Evolutionary conservation across 1,284 basidiomycete genomes (phyloP), one percentile per base, ranked within the genome.

Genomic region (Sphaerobolus stellatus): DNA sequence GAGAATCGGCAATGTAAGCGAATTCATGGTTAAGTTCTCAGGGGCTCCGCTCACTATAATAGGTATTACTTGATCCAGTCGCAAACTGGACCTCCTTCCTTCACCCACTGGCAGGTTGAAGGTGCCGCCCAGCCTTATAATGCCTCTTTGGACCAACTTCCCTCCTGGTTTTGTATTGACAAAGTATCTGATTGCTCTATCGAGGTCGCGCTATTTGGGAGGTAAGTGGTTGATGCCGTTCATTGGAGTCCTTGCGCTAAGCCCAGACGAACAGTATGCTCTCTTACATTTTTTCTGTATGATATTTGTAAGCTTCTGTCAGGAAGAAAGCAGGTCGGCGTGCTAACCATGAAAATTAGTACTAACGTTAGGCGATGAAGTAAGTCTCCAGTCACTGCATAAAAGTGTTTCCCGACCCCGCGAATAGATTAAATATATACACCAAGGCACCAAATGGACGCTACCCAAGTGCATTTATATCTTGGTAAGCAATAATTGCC

Each of bases 201-300:
- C n/a, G n/a, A n/a, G n/a, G 6, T 43, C 41, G 20, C 41, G 28
- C 28, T 43, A 43, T 27, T 14, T 43, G 20, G 41, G 41, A 6
- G 41, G 41, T 43, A 22, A n/a, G 41, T 4, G 18, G 14, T 14
- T 7, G 18, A 6, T 11, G 3, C 18, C 41, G 41, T 14, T 6
- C 6, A 43, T 22, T 5, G 4, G 28, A 14, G 22, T 14, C 28
- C 28, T 14, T n/a, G 41, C 22, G 3, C 13, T 43, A 43, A 24
- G 13, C 28, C 13, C 33, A 50, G 48, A 28, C 30, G 48, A 28
- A 24, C n/a, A n/a, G n/a, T n/a, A n/a, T n/a, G n/a, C n/a, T 50
- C 48, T 31, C 48, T 50, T 24, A 50, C 48, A 22, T 50, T 50
- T 8, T 50, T 50, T 36, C 18, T 30, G 9, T 50, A 50, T 33